A percentile compares a stretch with the other conserved stretches of the same genome.
Evolutionary conservation across 257 asterid species (phyloP).

Genomic region (Solanum lycopersicoides): DNA sequence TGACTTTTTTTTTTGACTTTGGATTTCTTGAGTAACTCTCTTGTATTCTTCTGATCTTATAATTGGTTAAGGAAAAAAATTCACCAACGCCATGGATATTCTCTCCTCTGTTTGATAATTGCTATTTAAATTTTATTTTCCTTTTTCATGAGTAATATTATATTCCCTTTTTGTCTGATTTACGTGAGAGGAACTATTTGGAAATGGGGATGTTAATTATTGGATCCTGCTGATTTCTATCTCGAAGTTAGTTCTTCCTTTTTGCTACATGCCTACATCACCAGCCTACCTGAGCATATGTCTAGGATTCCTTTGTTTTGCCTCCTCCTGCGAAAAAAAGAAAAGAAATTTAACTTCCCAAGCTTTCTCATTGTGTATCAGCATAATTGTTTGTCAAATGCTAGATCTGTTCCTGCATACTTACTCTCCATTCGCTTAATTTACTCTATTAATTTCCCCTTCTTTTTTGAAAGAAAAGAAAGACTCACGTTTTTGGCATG

Average conservation of each 20-base stretch:
- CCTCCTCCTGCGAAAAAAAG: not conserved
- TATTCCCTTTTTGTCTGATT: not conserved
- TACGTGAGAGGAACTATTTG: not conserved
- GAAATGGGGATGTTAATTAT: not conserved
- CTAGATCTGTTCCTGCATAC: not conserved
- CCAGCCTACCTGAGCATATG: not conserved
- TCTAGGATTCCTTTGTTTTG: not conserved
- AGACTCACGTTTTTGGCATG: not conserved
- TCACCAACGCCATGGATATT: not conserved
- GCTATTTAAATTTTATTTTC: not conserved
- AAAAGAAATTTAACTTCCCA: not conserved
- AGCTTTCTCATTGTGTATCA: not conserved
- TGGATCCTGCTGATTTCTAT: not conserved
- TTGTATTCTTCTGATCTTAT: not conserved
- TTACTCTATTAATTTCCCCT: not conserved
- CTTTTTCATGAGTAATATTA: not conserved
- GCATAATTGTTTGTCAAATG: not conserved
- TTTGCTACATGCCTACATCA: not conserved
- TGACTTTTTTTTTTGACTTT: not conserved
- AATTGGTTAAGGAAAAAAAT: not conserved
- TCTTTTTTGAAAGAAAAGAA: not conserved
- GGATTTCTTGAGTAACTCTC: not conserved
- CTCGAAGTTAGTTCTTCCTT: not conserved
- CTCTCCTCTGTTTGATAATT: not conserved
- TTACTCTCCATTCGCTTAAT: not conserved